Evolutionary conservation across 441 rosid genomes (phyloP), one percentile per base, ranked within the genome.

Genomic region (Omphalea diandra): DNA sequence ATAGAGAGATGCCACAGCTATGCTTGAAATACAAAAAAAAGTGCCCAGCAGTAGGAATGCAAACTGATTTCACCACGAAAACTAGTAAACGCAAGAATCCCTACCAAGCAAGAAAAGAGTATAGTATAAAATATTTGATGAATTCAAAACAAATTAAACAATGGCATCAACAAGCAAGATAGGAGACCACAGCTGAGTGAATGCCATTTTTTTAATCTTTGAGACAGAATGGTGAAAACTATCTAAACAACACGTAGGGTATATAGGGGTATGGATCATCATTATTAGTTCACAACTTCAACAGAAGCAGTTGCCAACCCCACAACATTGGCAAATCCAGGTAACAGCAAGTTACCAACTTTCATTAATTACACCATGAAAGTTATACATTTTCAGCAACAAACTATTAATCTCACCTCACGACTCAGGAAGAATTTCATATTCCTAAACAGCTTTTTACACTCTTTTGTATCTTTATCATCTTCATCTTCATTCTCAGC

Each of bases 351-450:
- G n/a, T 26, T 18, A 31, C 20, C 18, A 38, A 67, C 26, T 38
- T 44, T 9, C 29, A 33, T 33, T 2, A 33, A 61, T 35, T 29
- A 18, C 26, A 26, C 52, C 52, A 11, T 11, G 18, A 12, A 38
- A 40, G 18, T 6, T 55, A 22, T n/a, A 22, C 12, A 50, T 3
- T n/a, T 27, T 27, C 67, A 50, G 20, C 52, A 62, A 73, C 4
- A 17, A 58, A 60, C 20, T 27, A 66, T 27, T 24, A 24, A 46
- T 40, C 81, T 83, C 81, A 94, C 98, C 97, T 94, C 98, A 61
- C 97, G 97, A 75, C 95, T 83, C 78, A 90, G 82, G 86, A 90
- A 90, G 80, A 94, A 70, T 71, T 86, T 94, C 81, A 84, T 75
- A 72, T 84, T 83, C 76, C 80, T 83, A 64, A 90, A 91, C 67